A percentile compares a stretch with the other conserved stretches of the same genome.
phyloP scores from a whole-genome alignment of 352 stramenopile genomes.

The Pythium grandisporangium region DNA sequence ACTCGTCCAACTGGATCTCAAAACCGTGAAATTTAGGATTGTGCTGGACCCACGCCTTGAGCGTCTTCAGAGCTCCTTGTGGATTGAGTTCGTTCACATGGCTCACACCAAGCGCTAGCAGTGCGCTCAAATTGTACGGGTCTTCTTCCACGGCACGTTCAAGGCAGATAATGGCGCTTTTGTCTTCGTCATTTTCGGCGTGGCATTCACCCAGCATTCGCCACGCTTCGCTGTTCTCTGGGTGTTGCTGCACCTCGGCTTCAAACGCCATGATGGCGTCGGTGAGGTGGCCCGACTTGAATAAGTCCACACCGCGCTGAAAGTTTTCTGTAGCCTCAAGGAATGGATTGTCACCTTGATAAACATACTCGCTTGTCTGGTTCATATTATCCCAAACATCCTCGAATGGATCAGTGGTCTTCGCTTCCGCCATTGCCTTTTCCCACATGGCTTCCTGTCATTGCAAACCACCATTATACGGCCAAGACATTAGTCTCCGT shows the following conservation, averaged over 20 bases:
- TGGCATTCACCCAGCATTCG: conserved; percentile 92
- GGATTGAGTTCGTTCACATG: conserved; percentile 97
- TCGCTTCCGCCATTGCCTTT: conserved; percentile 64
- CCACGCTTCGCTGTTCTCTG: conserved; percentile 93
- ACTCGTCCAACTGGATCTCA: conserved; percentile 80
- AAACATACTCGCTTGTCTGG: conserved; percentile 50
- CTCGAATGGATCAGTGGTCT: conserved; percentile 68
- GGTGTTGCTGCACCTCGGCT: conserved; percentile 89
- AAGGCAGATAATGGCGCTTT: conserved; percentile 92
- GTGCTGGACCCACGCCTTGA: conserved; percentile 95
- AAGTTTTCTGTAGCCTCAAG: conserved; percentile 60
- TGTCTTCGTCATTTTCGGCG: conserved; percentile 95
- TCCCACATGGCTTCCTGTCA: conserved; percentile 60
- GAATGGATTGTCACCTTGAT: conserved; percentile 73
- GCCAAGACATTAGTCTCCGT: not conserved
- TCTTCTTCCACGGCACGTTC: conserved; percentile 92
- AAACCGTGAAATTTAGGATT: conserved; percentile 96
- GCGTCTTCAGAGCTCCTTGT: conserved; percentile 86
- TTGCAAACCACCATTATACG: not conserved
- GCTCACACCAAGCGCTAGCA: conserved; percentile 91
- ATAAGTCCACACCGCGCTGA: conserved; percentile 69
- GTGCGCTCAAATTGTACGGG: conserved; percentile 90
- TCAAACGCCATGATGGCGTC: conserved; percentile 94
- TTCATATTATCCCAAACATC: conserved; percentile 54
- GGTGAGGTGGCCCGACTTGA: conserved; percentile 85